phyloP scores from a whole-genome alignment of 2,329 filamentous ascomycete genomes.

The Celoporthe dispersa region DNA sequence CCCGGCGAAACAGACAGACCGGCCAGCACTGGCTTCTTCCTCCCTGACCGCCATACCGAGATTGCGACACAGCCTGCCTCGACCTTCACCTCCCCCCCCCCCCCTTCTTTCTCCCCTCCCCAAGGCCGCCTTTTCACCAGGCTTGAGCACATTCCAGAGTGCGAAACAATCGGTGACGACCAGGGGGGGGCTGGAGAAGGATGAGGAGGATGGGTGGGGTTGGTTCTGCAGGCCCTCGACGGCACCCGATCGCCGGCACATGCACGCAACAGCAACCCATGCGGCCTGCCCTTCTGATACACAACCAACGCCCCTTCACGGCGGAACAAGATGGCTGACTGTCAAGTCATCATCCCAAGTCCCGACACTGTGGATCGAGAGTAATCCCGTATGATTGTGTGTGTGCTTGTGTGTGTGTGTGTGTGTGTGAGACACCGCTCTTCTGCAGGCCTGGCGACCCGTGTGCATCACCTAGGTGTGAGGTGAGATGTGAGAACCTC shows the following conservation, averaged over 20 bases:
- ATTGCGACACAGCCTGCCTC: conserved; percentile 13
- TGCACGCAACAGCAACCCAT: not conserved
- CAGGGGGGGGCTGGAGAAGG: no score
- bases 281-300: not conserved
- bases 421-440: conserved; percentile 25
- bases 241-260: not conserved
- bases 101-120: not conserved
- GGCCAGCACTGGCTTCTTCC: conserved; percentile 15
- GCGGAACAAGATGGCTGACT: not conserved
- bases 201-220: not conserved
- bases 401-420: not conserved
- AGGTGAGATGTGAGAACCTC: conserved; percentile 11
- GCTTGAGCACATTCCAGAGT: conserved; percentile 7
- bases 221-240: not conserved
- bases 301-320: not conserved
- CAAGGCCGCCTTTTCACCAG: conserved; percentile 22
- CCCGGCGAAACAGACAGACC: conserved; percentile 15
- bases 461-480: not conserved
- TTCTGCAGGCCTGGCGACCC: conserved; percentile 16
- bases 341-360: conserved; percentile 1
- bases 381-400: conserved; percentile 17
- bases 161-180: conserved; percentile 23
- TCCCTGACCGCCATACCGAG: conserved; percentile 24
- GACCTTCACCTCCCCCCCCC: not conserved
- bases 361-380: conserved; percentile 24